Percentiles rank a stretch among this genome's conserved stretches.
Evolutionary conservation across 805 yeast genomes (phyloP).

Genomic region (Candida boleticola): DNA sequence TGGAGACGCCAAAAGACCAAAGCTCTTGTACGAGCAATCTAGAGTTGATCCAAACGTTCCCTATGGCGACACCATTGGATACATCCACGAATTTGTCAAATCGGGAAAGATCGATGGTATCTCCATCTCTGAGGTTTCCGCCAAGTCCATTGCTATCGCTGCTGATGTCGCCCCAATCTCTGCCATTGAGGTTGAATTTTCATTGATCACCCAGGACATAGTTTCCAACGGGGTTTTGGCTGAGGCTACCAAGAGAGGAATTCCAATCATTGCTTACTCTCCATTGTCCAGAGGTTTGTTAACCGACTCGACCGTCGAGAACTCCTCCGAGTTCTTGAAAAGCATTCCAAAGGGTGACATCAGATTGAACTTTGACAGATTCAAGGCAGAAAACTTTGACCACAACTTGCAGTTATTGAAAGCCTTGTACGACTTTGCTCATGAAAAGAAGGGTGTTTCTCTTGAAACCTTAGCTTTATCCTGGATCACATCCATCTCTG

Average conservation of each 20-base stretch:
- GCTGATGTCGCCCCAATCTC: conserved; percentile 53
- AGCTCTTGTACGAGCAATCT: conserved; percentile 62
- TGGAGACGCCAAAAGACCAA: conserved; percentile 27
- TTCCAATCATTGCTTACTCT: conserved; percentile 77
- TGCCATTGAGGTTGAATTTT: conserved; percentile 77
- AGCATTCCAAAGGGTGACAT: conserved; percentile 59
- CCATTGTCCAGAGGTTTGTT: conserved; percentile 81
- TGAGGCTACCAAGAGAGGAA: conserved; percentile 51
- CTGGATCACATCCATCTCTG: conserved; percentile 59
- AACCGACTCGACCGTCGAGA: conserved; percentile 55
- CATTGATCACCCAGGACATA: conserved; percentile 65
- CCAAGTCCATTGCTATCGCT: conserved; percentile 60
- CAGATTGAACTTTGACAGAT: conserved; percentile 52
- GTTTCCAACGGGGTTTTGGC: conserved; percentile 61
- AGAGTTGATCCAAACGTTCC: conserved; percentile 61
- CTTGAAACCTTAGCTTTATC: conserved; percentile 53
- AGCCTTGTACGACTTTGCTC: conserved; percentile 49
- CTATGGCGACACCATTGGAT: conserved; percentile 55
- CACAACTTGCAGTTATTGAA: conserved; percentile 52
- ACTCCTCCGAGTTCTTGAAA: conserved; percentile 24
- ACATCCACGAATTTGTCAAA: conserved; percentile 57
- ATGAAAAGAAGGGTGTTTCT: conserved; percentile 43
- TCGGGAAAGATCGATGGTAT: conserved; percentile 66
- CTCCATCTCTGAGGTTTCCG: conserved; percentile 72
- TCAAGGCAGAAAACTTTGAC: conserved; percentile 53